These are phyloP conservation scores for Sporobolomyces roseus DNA, from an alignment of 768 basidiomycete genomes.

Conservation along the genomic window DNA sequence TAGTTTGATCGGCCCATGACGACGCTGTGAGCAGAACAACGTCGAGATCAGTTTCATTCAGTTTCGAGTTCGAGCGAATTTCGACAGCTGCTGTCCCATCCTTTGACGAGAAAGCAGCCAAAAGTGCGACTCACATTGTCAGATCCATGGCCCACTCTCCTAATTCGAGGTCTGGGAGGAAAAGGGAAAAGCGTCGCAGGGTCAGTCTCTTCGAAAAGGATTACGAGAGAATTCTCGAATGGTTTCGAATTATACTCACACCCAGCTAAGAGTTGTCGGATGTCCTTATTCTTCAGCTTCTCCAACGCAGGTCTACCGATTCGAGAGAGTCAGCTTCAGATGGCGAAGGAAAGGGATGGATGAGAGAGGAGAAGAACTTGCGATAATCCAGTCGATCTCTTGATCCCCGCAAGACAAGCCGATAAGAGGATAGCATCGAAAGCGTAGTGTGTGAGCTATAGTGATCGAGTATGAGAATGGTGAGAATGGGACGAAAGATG, in stretches of 20 bases:
- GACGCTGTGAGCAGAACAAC: too few relatives aligned
- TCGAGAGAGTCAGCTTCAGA: neutral
- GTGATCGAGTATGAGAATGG: neutral
- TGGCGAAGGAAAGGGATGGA: neutral
- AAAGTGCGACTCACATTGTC: conserved; percentile 3
- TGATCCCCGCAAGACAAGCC: conserved; percentile 20
- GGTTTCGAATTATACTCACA: neutral
- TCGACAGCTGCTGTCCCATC: too few relatives aligned
- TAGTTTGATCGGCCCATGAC: too few relatives aligned
- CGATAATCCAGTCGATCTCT: conserved; percentile 27
- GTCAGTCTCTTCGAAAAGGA: too few relatives aligned
- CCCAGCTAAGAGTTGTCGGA: conserved; percentile 9
- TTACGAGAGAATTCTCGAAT: too few relatives aligned
- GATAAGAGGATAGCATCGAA: conserved; percentile 24
- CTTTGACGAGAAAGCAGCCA: neutral
- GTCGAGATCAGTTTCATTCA: too few relatives aligned
- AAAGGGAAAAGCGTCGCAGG: too few relatives aligned
- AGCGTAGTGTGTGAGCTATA: conserved; percentile 16
- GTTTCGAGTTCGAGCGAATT: neutral
- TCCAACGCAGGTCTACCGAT: conserved; percentile 18
- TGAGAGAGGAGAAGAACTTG: neutral
- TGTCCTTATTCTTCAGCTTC: conserved; percentile 22
- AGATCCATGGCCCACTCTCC: conserved; percentile 27
- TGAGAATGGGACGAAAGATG: neutral
- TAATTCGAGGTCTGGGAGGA: conserved; percentile 14